Base-by-base conservation (phyloP, 2,329 filamentous ascomycete genomes). In the Microascus cirrosus region DNA sequence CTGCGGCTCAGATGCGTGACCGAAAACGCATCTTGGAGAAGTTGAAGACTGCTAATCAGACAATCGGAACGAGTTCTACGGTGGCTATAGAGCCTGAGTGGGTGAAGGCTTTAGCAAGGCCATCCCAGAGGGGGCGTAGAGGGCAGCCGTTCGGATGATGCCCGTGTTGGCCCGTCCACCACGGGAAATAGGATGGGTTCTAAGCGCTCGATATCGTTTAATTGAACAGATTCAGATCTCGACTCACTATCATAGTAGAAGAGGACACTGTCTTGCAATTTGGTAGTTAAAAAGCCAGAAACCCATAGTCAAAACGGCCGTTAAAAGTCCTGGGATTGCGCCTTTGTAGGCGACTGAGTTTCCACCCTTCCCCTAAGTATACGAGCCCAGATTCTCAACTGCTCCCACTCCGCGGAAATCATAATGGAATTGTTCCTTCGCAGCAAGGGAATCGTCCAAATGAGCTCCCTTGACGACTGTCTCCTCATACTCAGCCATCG, bases 341-440 rank as follows among this genome's bases (percentile, higher is more conserved):
- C 42, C 42, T 10, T 10, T 48, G 42, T 48, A 48, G 42, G 42
- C n/a, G 42, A 48, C 20, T 10, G 15, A 48, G 42, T 22, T 48
- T 48, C 42, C 42, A 12, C 42, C 42, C 51, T 53, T 35, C 51
- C n/a, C 25, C 51, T 53, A 53, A 35, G 32, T 13, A 53, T 53
- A 53, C 51, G 24, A 53, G 51, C 25, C 32, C 32, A 53, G 51
- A 53, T 53, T 53, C 51, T 53, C 51, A 53, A 53, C 51, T 53
- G 24, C 51, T 53, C 51, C 24, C 12, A n/a, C 51, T 35, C 51
- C 24, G 18, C 24, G 32, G 32, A 53, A 53, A 18, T 53, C 51
- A 18, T 53, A 34, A 53, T 34, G 32, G 32, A 53, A 53, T 53
- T 53, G 24, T 35, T 53, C 32, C 51, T 35, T 53, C 24, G 32